Evolutionary conservation across 1,284 basidiomycete genomes (phyloP), one percentile per base, ranked within the genome.

Genomic region (Apiotrichum gracile): DNA sequence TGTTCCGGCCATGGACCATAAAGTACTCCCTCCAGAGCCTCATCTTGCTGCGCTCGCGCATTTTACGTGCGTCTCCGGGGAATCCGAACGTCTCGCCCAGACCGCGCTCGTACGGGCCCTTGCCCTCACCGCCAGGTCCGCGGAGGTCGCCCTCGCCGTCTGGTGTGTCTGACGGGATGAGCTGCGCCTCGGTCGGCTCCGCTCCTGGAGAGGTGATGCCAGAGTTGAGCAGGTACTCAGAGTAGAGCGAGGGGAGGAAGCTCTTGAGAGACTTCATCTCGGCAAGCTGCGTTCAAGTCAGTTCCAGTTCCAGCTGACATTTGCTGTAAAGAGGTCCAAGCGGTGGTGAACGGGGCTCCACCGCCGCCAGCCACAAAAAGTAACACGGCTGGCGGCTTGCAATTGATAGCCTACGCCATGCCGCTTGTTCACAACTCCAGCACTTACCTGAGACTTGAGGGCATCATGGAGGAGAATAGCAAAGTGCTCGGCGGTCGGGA

Each of bases 1-100:
- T 59, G 53, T 73, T 74, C 21, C 75, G 49, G 5, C 75, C 75
- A 43, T 77, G 75, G 5, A 72, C 73, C 64, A 81, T 79, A 35
- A 94, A 80, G 73, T 98, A 98, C 52, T 85, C 83, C 21, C 85
- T 86, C 96, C 96, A 99, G 14, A 98, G 81, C 73, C 96, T 97
- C 66, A 96, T 86, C 76, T 99, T 99, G 39, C 91, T 96, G 52
- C 91, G 89, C 76, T 99, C 96, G 29, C 94, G 83, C 59, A 97
- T 80, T 85, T 93, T 94, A 76, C 89, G 90, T 12, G 91, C 83
- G 73, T 96, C 92, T 49, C 91, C 92, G 1, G 92, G 92, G 67
- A 91, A 96, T 69, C 88, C 92, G 75, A 90, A 94, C 54, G 79
- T 83, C 54, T 93, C 78, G 2, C 92, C 92, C 1, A 97, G 78